A percentile compares a stretch with the other conserved stretches of the same genome.
Conservation (phyloP, 1,284 basidiomycete genomes). For the Fomitiporia mediterranea region DNA sequence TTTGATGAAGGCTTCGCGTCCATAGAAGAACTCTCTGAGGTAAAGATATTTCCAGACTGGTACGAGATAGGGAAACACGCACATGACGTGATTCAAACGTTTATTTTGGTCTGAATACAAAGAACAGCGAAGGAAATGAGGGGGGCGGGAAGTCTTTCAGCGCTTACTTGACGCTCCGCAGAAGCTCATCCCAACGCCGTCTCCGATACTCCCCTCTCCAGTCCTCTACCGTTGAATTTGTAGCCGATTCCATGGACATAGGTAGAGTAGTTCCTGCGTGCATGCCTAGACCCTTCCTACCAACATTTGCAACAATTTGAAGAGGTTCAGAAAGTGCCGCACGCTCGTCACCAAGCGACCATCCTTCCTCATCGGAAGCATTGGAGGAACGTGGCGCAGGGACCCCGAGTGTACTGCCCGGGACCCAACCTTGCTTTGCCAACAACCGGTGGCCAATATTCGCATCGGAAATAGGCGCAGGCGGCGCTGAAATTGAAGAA, state of each 20-base stretch:
- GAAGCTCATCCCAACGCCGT: slow-evolving; percentile 18
- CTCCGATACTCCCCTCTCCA: slow-evolving; percentile 18
- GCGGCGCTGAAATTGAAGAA: slow-evolving; percentile 18
- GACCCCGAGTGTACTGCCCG: slow-evolving; percentile 55
- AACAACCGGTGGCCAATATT: slow-evolving; percentile 66
- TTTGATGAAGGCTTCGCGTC: not conserved
- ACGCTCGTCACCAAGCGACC: slow-evolving; percentile 12
- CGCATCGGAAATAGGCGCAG: slow-evolving; percentile 44
- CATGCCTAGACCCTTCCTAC: slow-evolving; percentile 54
- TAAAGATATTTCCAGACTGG: not conserved
- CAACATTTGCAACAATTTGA: slow-evolving; percentile 36
- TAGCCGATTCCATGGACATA: not conserved
- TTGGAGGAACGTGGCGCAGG: slow-evolving; percentile 23
- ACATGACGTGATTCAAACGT: too few species aligned
- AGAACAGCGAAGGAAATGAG: not conserved
- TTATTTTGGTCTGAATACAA: not conserved
- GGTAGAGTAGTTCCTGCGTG: not conserved
- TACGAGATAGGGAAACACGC: not conserved
- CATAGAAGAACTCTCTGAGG: not conserved
- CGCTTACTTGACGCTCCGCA: not conserved
- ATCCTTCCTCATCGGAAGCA: not conserved
- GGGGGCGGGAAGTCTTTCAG: not conserved
- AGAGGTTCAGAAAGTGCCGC: slow-evolving; percentile 53
- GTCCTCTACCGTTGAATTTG: not conserved
- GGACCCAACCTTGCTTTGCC: slow-evolving; percentile 69